Conservation (phyloP, 495 filamentous ascomycete genomes). For the Talaromyces ruber region DNA sequence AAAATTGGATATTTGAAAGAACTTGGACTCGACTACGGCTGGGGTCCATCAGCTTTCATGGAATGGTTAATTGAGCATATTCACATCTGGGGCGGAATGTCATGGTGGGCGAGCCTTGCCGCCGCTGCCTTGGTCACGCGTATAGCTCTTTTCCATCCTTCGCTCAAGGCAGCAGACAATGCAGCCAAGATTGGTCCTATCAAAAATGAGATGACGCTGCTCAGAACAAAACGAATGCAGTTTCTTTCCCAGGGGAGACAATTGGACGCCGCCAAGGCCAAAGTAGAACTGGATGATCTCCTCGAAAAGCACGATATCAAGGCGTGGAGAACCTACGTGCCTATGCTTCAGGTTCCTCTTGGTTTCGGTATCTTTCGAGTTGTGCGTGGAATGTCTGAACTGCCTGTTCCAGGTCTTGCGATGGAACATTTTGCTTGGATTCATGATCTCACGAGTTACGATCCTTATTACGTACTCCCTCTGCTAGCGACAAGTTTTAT, state of each 20-base stretch:
- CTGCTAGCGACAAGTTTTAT: constrained; percentile 37
- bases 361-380: constrained; percentile 74
- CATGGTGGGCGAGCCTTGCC: constrained; percentile 75
- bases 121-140: constrained; percentile 56
- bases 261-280: constrained; percentile 25
- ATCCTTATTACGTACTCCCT: constrained; percentile 74
- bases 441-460: constrained; percentile 63
- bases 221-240: constrained; percentile 37
- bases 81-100: constrained; percentile 61
- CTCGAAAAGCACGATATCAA: constrained; percentile 46
- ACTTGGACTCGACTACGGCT: constrained; percentile 80
- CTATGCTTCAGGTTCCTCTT: constrained; percentile 57
- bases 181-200: constrained; percentile 35
- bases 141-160: constrained; percentile 52
- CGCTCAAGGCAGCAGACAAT: constrained; percentile 50
- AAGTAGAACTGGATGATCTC: constrained; percentile 38
- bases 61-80: constrained; percentile 73
- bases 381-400: constrained; percentile 58
- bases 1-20: constrained; percentile 74
- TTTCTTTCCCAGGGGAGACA: constrained; percentile 30
- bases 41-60: constrained; percentile 59
- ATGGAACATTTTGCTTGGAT: constrained; percentile 69
- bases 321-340: constrained; percentile 43
- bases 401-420: constrained; percentile 75
- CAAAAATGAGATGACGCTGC: constrained; percentile 35